phyloP scores from a whole-genome alignment of 139 green algal genomes.

The Nannochloris sp. region DNA sequence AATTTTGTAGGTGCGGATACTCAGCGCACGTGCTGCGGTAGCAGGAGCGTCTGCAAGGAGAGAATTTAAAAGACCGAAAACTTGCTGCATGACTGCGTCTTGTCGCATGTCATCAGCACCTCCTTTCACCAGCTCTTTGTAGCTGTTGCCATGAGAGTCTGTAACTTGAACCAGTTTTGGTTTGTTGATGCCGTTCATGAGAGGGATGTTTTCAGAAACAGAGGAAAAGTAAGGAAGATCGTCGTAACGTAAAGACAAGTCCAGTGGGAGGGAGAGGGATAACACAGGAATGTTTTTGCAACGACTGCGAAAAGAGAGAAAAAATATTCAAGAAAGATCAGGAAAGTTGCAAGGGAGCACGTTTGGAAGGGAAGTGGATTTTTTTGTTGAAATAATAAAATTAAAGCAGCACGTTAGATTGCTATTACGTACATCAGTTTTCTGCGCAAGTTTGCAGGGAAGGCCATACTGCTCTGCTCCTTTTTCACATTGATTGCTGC shows the following conservation, averaged over 20 bases:
- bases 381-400: slow-evolving; percentile 1
- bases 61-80: slow-evolving; percentile 83
- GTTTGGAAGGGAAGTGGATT: too few species aligned
- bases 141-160: slow-evolving; percentile 36
- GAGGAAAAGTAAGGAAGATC: slow-evolving; percentile 35
- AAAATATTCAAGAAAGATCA: background rate
- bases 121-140: slow-evolving; percentile 64
- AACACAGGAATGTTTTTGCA: slow-evolving; percentile 35
- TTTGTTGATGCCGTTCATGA: slow-evolving; percentile 79
- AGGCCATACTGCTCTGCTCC: slow-evolving; percentile 11
- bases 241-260: slow-evolving; percentile 44
- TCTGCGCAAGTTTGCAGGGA: slow-evolving; percentile 20
- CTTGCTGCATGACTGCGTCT: slow-evolving; percentile 97
- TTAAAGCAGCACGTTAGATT: background rate
- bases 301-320: background rate
- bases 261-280: slow-evolving; percentile 35
- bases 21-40: slow-evolving; percentile 47
- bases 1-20: slow-evolving; percentile 74
- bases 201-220: slow-evolving; percentile 43
- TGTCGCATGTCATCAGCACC: slow-evolving; percentile 82
- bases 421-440: background rate
- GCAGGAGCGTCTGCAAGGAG: slow-evolving; percentile 52
- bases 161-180: slow-evolving; percentile 69
- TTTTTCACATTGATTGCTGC: slow-evolving; percentile 27
- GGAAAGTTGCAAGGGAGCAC: too few species aligned